Conservation (phyloP, 2,329 filamentous ascomycete genomes). For the Pyrenochaeta sp. region DNA sequence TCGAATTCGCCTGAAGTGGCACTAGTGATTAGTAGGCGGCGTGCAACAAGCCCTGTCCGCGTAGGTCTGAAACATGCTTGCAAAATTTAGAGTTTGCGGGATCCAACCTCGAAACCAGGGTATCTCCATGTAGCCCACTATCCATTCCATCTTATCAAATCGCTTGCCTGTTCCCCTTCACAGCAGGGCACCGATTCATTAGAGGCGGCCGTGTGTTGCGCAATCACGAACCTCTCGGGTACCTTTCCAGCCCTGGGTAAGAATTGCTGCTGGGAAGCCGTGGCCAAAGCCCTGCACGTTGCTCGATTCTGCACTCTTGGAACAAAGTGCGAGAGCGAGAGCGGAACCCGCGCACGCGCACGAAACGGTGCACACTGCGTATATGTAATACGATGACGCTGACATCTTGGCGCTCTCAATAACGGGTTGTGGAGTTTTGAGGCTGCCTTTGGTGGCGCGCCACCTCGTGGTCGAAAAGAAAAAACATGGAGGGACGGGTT, state of each 20-base stretch:
- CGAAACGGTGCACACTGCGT: too few relatives aligned
- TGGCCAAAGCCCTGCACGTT: too few relatives aligned
- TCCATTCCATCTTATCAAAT: constrained; percentile 7
- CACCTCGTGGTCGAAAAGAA: neutral
- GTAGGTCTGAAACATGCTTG: constrained; percentile 28
- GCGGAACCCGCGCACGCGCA: too few relatives aligned
- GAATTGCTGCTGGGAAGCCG: too few relatives aligned
- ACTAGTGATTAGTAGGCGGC: constrained; percentile 11
- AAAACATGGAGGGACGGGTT: neutral
- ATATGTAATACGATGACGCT: neutral
- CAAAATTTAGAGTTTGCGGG: constrained; percentile 31
- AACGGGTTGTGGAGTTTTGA: constrained; percentile 1
- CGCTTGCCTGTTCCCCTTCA: constrained; percentile 7
- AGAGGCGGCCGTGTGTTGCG: constrained; percentile 14
- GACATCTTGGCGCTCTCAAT: constrained; percentile 3
- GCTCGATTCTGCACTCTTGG: too few relatives aligned
- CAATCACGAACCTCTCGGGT: constrained; percentile 17
- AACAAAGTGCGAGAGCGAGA: too few relatives aligned
- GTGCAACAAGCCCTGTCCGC: constrained; percentile 12
- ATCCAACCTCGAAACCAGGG: constrained; percentile 10
- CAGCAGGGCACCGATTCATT: constrained; percentile 9
- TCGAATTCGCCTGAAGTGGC: constrained; percentile 2
- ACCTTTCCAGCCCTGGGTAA: too few relatives aligned
- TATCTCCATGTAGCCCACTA: constrained; percentile 4
- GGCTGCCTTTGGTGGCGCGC: constrained; percentile 1